These are phyloP conservation scores for Medicago truncatula DNA, from an alignment of 306 rosid genomes.

Conservation along the genomic window DNA sequence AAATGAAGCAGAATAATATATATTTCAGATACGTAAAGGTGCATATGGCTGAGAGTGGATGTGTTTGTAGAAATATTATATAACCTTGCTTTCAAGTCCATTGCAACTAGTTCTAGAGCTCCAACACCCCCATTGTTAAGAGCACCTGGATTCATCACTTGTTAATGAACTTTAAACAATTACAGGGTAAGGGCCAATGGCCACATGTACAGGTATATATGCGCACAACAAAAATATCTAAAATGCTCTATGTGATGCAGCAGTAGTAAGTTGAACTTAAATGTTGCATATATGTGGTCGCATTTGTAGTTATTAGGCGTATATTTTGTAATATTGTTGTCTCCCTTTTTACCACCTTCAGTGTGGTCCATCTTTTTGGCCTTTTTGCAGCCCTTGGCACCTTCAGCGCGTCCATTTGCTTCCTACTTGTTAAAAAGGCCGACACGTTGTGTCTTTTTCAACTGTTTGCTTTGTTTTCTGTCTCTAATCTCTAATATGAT, in stretches of 20 bases:
- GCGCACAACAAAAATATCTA: not conserved
- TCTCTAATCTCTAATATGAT: too few species aligned
- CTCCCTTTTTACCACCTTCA: too few species aligned
- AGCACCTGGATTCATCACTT: slow-evolving; percentile 61
- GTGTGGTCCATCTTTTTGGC: too few species aligned
- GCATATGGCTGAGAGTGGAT: slow-evolving; percentile 12
- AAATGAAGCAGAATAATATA: slow-evolving; percentile 29
- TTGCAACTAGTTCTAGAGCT: slow-evolving; percentile 98
- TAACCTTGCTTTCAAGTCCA: slow-evolving; percentile 99
- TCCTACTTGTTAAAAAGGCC: too few species aligned
- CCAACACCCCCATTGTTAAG: slow-evolving; percentile 97
- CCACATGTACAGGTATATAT: not conserved
- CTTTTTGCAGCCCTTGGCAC: too few species aligned
- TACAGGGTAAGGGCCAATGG: not conserved
- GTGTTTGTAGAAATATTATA: slow-evolving; percentile 23
- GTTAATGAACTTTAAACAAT: slow-evolving; percentile 25
- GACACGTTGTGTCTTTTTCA: too few species aligned
- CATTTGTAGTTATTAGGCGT: not conserved
- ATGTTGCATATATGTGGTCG: not conserved
- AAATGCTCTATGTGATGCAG: not conserved
- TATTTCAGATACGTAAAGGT: not conserved
- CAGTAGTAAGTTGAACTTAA: not conserved
- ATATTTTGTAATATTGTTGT: not conserved
- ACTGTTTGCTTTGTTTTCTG: too few species aligned
- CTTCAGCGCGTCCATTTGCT: too few species aligned